Conservation (phyloP, 345 rosid genomes). For the Citrus glauca region DNA sequence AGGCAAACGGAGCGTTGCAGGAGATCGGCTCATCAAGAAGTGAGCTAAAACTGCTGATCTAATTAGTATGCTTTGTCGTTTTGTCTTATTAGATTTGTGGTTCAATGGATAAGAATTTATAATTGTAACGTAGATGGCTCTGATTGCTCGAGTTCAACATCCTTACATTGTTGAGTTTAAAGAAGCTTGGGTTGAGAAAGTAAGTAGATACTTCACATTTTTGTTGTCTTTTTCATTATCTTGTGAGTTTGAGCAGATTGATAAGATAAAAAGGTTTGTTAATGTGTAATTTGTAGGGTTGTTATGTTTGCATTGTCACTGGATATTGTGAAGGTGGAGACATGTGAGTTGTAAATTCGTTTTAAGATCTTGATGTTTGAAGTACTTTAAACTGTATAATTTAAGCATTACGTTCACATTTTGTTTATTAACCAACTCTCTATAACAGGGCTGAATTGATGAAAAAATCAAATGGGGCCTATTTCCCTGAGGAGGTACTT, state of each 20-base stretch:
- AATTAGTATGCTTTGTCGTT: not conserved
- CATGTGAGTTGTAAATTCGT: constrained; percentile 60
- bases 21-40: constrained; percentile 99
- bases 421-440: not conserved
- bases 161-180: constrained; percentile 95
- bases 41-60: constrained; percentile 16
- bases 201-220: constrained; percentile 19
- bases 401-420: not conserved
- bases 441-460: constrained; percentile 83
- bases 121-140: constrained; percentile 65
- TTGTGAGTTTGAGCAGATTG: constrained; percentile 1
- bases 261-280: not conserved
- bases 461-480: constrained; percentile 84
- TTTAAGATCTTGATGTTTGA: not conserved
- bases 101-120: not conserved
- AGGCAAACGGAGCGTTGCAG: constrained; percentile 94
- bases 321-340: constrained; percentile 99
- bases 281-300: constrained; percentile 60
- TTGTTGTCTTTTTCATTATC: not conserved
- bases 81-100: not conserved
- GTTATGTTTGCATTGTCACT: constrained; percentile 96
- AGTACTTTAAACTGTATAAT: constrained; percentile 3
- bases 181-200: constrained; percentile 99
- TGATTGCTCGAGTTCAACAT: constrained; percentile 86
- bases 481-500: constrained; percentile 89